A percentile compares a stretch with the other conserved stretches of the same genome.
These are phyloP conservation scores for Paramecium octaurelia DNA, from an alignment of 73 alveolate species.

Conservation along the genomic window DNA sequence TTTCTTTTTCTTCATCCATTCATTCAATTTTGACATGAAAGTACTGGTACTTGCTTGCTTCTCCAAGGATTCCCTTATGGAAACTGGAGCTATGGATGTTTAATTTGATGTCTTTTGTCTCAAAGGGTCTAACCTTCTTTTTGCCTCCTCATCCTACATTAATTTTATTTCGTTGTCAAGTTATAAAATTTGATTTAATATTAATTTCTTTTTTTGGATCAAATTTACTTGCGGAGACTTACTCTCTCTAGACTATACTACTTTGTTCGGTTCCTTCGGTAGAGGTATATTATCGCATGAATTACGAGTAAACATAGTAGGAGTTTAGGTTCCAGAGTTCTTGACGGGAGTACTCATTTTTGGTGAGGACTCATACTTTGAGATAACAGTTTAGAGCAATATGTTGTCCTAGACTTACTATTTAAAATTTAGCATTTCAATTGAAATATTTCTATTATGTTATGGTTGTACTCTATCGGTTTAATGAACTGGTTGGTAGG, in stretches of 20 bases:
- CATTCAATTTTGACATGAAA: background rate
- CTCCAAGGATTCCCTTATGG: background rate
- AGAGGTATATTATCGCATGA: background rate
- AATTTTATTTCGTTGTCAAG: slow-evolving; percentile 20
- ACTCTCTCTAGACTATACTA: background rate
- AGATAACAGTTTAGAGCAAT: background rate
- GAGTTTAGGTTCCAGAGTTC: background rate
- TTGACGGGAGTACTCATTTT: background rate
- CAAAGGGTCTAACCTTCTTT: background rate
- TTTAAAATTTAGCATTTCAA: background rate
- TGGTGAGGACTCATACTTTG: background rate
- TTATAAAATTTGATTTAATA: slow-evolving; percentile 10
- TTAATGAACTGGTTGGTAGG: background rate
- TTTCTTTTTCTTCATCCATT: background rate
- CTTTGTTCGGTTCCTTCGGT: background rate
- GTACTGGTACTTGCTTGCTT: background rate
- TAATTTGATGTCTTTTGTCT: background rate
- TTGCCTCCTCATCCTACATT: slow-evolving; percentile 32
- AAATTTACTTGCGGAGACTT: background rate
- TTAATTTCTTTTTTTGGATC: background rate
- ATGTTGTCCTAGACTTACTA: background rate
- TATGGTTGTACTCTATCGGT: background rate
- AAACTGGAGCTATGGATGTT: background rate
- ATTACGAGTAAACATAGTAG: background rate
- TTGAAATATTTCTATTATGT: background rate